A percentile compares a stretch with the other conserved stretches of the same genome.
These are phyloP conservation scores for Hawksworthiomyces lignivorus DNA, from an alignment of 2,329 filamentous ascomycete genomes.

Conservation along the genomic window DNA sequence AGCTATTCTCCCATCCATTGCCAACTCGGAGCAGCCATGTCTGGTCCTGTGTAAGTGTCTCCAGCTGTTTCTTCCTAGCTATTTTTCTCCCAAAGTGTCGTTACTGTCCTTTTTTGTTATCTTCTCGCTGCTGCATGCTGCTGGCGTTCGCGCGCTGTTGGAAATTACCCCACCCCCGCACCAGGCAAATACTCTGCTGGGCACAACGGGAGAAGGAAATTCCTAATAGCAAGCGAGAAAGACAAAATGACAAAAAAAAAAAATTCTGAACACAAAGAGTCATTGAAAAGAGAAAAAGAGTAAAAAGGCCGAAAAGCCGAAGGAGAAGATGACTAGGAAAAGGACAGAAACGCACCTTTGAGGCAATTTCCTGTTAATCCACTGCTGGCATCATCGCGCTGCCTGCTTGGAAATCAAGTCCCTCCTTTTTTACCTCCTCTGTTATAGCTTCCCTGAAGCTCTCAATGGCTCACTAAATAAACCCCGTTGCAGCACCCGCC, in stretches of 20 bases:
- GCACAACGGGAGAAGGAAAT: neutral
- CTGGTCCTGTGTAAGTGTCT: conserved; percentile 64
- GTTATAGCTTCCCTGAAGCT: neutral
- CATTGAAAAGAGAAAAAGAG: neutral
- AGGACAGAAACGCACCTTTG: too few species aligned
- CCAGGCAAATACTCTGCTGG: neutral
- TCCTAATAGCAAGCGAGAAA: too few species aligned
- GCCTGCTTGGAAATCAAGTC: neutral
- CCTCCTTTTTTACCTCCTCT: neutral
- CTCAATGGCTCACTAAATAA: conserved; percentile 6
- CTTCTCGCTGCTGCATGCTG: neutral
- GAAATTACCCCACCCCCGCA: conserved; percentile 17
- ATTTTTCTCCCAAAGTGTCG: conserved; percentile 2
- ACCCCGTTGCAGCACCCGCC: conserved; percentile 53
- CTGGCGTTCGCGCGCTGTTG: conserved; percentile 1
- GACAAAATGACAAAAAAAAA: too few species aligned
- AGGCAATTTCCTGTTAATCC: neutral
- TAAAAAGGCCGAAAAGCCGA: neutral
- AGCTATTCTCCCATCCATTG: conserved; percentile 1
- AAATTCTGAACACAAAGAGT: neutral
- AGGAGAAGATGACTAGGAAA: too few species aligned
- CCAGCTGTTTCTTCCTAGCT: neutral
- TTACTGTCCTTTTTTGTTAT: conserved; percentile 10
- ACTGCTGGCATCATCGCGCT: conserved; percentile 3
- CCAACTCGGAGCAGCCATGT: conserved; percentile 38